A percentile compares a stretch with the other conserved stretches of the same genome.
Evolutionary conservation across 805 yeast species (phyloP).

Genomic region (Suhomyces sp.): DNA sequence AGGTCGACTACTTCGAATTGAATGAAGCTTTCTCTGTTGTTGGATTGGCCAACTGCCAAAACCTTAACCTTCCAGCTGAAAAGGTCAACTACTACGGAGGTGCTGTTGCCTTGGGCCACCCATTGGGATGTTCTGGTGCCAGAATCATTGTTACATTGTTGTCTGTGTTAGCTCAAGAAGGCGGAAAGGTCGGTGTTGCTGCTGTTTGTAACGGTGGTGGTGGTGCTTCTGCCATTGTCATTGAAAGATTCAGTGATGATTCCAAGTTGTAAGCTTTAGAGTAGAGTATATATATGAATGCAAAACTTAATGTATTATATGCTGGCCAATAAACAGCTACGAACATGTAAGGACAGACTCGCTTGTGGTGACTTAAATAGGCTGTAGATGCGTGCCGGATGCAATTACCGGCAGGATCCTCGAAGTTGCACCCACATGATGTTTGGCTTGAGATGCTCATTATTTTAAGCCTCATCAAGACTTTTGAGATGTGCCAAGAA

Average conservation of each 20-base stretch:
- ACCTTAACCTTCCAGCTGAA: conserved; percentile 56
- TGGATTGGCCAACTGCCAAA: conserved; percentile 82
- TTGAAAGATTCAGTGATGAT: conserved; percentile 57
- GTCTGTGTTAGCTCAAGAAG: conserved; percentile 79
- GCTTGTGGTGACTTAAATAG: no score
- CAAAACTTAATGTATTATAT: background rate
- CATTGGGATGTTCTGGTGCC: conserved; percentile 95
- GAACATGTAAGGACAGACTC: no score
- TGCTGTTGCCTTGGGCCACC: conserved; percentile 94
- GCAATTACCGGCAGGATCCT: background rate
- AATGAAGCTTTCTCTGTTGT: conserved; percentile 98
- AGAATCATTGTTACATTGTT: conserved; percentile 85
- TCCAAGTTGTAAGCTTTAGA: conserved; percentile 30
- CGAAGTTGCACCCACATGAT: background rate
- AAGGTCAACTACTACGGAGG: conserved; percentile 92
- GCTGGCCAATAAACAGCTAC: no score
- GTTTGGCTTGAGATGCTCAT: background rate
- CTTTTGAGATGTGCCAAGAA: background rate
- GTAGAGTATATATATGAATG: background rate
- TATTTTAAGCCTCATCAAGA: background rate
- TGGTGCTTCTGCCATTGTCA: conserved; percentile 91
- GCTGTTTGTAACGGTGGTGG: conserved; percentile 99
- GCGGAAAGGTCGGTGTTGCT: conserved; percentile 81
- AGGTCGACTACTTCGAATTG: conserved; percentile 89
- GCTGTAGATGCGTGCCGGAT: no score